phyloP scores from a whole-genome alignment of 169 alveolate genomes.

The Plasmodium fragile region DNA sequence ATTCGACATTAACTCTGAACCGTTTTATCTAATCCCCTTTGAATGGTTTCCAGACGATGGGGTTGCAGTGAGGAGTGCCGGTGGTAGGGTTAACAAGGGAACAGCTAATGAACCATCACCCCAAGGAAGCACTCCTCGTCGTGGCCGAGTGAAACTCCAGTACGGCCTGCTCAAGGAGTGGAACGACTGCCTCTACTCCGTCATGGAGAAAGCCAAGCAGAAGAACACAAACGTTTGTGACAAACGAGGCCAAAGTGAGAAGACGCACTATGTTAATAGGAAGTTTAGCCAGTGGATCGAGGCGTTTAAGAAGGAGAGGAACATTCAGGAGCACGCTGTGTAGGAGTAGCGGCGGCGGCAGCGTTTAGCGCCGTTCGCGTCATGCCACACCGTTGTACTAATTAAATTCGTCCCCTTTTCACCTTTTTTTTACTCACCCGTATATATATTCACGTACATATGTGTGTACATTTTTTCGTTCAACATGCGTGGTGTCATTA shows the following conservation, averaged over 20 bases:
- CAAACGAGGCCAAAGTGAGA: background rate
- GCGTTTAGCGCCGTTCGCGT: background rate
- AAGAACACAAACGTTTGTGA: too few relatives aligned
- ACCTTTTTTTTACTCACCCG: too few relatives aligned
- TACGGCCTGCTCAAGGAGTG: conserved; percentile 23
- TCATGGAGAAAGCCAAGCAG: background rate
- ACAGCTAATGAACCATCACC: background rate
- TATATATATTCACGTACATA: too few relatives aligned
- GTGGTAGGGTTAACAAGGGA: background rate
- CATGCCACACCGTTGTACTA: background rate
- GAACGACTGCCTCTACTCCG: conserved; percentile 19
- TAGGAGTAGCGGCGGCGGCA: background rate
- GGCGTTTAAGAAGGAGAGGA: conserved; percentile 51
- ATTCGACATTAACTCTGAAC: background rate
- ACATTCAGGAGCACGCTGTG: background rate
- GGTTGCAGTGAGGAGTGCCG: background rate
- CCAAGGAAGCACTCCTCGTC: background rate
- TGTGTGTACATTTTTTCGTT: background rate
- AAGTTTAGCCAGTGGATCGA: conserved; percentile 52
- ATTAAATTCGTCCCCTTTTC: background rate
- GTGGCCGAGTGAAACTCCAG: background rate
- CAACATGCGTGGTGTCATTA: background rate
- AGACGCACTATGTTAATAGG: conserved; percentile 33
- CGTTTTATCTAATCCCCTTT: conserved; percentile 33
- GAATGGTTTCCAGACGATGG: background rate